Evolutionary conservation across 1,284 basidiomycete genomes (phyloP).

Genomic region (Stygiomarasmius scandens): DNA sequence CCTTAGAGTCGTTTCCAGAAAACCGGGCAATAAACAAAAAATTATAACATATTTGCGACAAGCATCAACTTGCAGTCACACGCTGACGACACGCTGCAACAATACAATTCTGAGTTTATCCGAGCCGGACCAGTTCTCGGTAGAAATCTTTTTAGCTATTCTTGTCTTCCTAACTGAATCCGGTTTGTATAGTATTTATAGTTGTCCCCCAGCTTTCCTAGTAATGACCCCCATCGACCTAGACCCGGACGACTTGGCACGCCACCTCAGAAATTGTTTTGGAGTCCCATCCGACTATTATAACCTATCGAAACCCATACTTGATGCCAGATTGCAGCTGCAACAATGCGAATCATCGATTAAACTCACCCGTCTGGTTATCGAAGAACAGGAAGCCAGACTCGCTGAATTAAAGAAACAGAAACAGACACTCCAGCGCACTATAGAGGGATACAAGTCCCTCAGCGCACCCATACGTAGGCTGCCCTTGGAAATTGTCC

Average conservation of each 20-base stretch:
- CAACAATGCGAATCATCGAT: background rate
- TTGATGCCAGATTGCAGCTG: background rate
- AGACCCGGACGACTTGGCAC: background rate
- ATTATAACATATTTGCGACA: too few species aligned
- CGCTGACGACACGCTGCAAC: too few species aligned
- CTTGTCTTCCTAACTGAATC: too few species aligned
- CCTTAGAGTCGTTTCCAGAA: too few species aligned
- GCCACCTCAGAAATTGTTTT: background rate
- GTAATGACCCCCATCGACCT: background rate
- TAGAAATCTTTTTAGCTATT: too few species aligned
- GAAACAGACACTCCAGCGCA: background rate
- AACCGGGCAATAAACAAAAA: too few species aligned
- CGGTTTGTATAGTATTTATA: too few species aligned
- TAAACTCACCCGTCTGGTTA: background rate
- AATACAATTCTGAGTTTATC: too few species aligned
- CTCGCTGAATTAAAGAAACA: background rate
- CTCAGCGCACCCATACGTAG: background rate
- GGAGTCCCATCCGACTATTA: background rate
- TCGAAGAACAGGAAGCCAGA: background rate
- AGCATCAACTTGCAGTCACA: too few species aligned
- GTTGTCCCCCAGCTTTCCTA: background rate
- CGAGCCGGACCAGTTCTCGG: too few species aligned
- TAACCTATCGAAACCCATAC: background rate
- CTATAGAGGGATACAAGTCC: background rate
- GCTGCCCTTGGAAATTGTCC: background rate